These are phyloP conservation scores for Kodamaea lidongshanica DNA, from an alignment of 805 yeast genomes.

Conservation along the genomic window DNA sequence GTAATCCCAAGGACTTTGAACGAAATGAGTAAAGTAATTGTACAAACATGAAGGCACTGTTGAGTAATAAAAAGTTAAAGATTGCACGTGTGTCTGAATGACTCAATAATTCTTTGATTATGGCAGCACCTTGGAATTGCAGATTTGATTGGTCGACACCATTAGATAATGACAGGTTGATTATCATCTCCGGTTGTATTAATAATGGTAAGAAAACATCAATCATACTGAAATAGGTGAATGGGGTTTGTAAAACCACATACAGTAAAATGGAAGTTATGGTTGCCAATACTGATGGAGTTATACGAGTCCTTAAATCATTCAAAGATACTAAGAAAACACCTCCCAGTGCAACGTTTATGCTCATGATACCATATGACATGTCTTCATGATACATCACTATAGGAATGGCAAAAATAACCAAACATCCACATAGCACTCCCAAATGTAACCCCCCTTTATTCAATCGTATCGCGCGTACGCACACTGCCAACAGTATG, in stretches of 20 bases:
- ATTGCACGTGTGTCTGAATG: constrained; percentile 76
- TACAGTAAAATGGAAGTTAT: constrained; percentile 17
- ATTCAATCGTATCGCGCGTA: constrained; percentile 1
- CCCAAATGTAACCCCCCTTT: background rate
- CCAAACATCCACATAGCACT: no score
- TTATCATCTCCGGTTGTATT: constrained; percentile 15
- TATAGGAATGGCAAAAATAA: no score
- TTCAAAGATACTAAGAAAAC: constrained; percentile 22
- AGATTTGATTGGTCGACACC: constrained; percentile 1
- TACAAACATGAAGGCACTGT: constrained; percentile 89
- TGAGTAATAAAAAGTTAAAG: constrained; percentile 76
- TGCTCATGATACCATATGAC: constrained; percentile 18
- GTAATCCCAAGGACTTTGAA: constrained; percentile 83
- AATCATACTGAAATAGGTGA: constrained; percentile 8
- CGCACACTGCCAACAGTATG: constrained; percentile 10
- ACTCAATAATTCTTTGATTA: constrained; percentile 26
- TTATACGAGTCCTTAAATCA: constrained; percentile 11
- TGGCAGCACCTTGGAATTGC: constrained; percentile 8
- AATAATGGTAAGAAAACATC: constrained; percentile 15
- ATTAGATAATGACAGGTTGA: constrained; percentile 6
- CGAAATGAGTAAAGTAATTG: constrained; percentile 88
- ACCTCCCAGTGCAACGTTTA: constrained; percentile 20
- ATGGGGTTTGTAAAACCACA: constrained; percentile 13
- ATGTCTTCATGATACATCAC: background rate
- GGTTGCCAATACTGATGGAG: constrained; percentile 15